phyloP scores from a whole-genome alignment of 176 grass and related monocot species.

The bread wheat (Triticum aestivum) region IWGSC_CS_RefSeq_v2.1 NC_057800.1:561774841-561775340 shows the following conservation, averaged over 20 bases:
- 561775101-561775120: constrained; percentile 90
- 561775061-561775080: constrained; percentile 89
- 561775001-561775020: constrained; percentile 57
- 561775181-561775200: background rate
- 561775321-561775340: constrained; percentile 76
- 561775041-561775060: constrained; percentile 61
- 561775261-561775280: constrained; percentile 57
- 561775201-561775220: background rate
- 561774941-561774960: background rate
- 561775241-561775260: background rate
- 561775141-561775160: constrained; percentile 91
- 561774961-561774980: background rate
- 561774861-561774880: background rate
- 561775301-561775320: constrained; percentile 83
- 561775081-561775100: constrained; percentile 82
- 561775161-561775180: constrained; percentile 84
- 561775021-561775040: constrained; percentile 83
- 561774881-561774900: background rate
- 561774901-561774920: background rate
- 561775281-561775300: constrained; percentile 80
- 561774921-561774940: background rate
- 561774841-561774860: background rate
- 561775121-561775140: constrained; percentile 96
- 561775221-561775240: too few relatives aligned
- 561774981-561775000: constrained; percentile 32